phyloP scores from a whole-genome alignment of 257 asterid species.

The Penstemon newberryi region DNA sequence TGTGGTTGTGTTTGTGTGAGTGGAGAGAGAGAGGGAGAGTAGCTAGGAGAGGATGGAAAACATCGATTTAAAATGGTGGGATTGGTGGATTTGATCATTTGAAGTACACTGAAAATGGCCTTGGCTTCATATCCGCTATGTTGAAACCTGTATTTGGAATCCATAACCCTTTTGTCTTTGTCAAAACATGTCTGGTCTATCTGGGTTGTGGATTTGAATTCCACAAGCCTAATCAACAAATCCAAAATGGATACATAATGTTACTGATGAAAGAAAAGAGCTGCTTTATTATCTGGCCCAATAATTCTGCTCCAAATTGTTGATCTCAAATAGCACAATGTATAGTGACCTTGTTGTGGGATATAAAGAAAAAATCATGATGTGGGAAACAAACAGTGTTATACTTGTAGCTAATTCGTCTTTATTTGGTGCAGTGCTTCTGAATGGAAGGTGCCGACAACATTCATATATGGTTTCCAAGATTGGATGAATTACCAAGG shows the following conservation, averaged over 20 bases:
- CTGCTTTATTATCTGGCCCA: background rate
- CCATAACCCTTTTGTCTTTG: no score
- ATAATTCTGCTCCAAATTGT: background rate
- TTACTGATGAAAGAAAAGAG: background rate
- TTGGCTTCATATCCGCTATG: no score
- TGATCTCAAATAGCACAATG: constrained; percentile 12
- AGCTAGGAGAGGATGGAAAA: background rate
- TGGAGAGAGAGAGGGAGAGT: background rate
- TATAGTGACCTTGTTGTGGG: background rate
- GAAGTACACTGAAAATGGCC: no score
- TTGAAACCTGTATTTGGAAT: no score
- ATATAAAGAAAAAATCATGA: background rate
- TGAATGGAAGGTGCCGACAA: constrained; percentile 81
- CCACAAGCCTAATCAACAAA: no score
- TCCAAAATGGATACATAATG: no score
- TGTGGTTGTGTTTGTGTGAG: background rate
- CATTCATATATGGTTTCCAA: constrained; percentile 73
- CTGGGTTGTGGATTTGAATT: no score
- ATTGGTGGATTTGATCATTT: no score
- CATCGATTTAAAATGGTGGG: no score
- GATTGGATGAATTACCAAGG: constrained; percentile 88
- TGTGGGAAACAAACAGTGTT: background rate
- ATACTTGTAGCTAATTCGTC: background rate
- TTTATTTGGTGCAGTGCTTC: constrained; percentile 53
- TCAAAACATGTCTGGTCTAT: no score